Base-by-base conservation (phyloP, 345 rosid genomes). In the Rubroshorea leprosula region DNA sequence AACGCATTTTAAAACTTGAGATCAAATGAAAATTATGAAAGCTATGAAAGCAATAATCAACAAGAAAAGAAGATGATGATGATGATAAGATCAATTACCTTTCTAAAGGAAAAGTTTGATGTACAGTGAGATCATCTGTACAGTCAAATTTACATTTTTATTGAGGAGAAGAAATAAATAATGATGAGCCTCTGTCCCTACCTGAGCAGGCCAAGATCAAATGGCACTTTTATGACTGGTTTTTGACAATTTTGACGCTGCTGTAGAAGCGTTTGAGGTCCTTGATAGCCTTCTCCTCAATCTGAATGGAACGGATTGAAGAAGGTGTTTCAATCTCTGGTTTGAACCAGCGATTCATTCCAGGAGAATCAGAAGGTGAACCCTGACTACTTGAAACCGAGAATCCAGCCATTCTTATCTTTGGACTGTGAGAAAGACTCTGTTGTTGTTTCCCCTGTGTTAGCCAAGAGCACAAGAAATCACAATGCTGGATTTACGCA, bases 201-300 rank as follows among this genome's bases (percentile, higher is more conserved):
- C 53, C 47, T 61, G 39, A 18, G 12, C 49, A 23, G 11, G 26
- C 39, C 60, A 13, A 18, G 17, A 27, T 57, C 61, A 51, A 5
- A 12, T 39, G 26, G 18, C 20, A 43, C 59, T 58, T 58, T 63
- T 68, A 85, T 15, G 62, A 71, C 63, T 75, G 80, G 70, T 76
- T 87, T 76, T 76, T 85, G 54, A 83, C 88, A 18, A 93, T 75
- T 81, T 87, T 93, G 21, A 87, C 99, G 13, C 71, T 87, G 80
- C 88, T 82, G 73, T 93, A 89, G 71, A 83, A 74, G 39, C 97
- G 91, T 62, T 87, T 85, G 29, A 89, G 84, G 67, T 89, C 97
- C 77, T 87, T 93, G 74, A 89, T 87, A 19, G 97, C 99, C 78
- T 74, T 86, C 73, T 89, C 99, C 72, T 93, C 99, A 0, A 89